Base-by-base conservation (phyloP, 2,329 filamentous ascomycete species). In the Coniochaeta prunicola region DNA sequence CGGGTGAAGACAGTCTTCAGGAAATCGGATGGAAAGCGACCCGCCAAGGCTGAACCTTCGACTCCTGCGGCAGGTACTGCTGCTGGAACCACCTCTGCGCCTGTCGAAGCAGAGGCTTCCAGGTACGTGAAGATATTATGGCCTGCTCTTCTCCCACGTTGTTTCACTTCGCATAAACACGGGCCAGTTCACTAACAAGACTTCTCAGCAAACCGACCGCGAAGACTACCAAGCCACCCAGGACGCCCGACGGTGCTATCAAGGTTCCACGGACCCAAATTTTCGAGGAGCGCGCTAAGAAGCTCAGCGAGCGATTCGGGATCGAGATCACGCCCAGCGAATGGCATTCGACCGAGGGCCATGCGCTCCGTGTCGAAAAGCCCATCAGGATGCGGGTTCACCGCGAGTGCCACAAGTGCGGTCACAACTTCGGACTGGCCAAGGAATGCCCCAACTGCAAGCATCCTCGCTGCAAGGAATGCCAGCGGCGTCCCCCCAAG, bases 401-500 rank as follows among this genome's bases (percentile, higher is more conserved):
- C 70, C 84, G 87, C 64, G 87, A 83, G 62, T 97, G 92, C 73
- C 92, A 96, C 74, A 81, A 84, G 64, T 97, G 92, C 76, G 83
- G 86, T 60, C 84, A 87, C 15, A 82, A 83, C 26, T 96, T 93
- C 70, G 87, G 88, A 59, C 73, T 82, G 21, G 83, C 87, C 66
- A 91, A 88, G 74, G 79, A 88, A 60, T 96, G 92, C 73, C 73
- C 80, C 63, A 84, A 83, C 64, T 97, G 92, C 76, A 81, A 89
- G 65, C 92, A 97, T 74, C 78, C 79, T 53, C 85, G 90, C 64
- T 97, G 92, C 82, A 88, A 84, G 68, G 86, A 89, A 68, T 97
- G 92, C 71, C 83, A 85, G 30, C 85, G 90, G 58, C 84, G 88
- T 66, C 92, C 92, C 34, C 77, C 82, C 57, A 86, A 86, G 75